Base-by-base conservation (phyloP, 371 early-diverging fungal species). In the Mortierella sp. region DNA sequence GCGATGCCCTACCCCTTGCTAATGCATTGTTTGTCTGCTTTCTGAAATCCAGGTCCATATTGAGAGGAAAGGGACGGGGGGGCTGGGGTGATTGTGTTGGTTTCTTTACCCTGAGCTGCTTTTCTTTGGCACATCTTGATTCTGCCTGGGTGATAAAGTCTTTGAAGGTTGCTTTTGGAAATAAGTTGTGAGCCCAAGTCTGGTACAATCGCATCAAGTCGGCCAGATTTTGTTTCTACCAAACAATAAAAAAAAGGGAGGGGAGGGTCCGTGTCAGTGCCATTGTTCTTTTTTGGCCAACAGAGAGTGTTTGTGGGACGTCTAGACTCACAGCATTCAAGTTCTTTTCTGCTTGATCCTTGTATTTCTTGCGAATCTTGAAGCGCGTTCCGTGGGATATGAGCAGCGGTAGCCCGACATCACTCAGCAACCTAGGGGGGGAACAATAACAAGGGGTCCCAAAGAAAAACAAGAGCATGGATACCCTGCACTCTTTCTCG, bases 101-200 rank as follows among this genome's bases (percentile, higher is more conserved):
- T 27, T 7, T 24, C 22, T 39, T 16, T 64, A 76, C 76, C 60
- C 31, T 76, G 52, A 76, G 49, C 22, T 64, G 68, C 21, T 46
- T 64, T 17, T 73, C 73, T 9, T 44, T 63, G 46, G 34, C 34
- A 34, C 69, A 68, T 49, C 50, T 68, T 31, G 58, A 22, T 29
- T 76, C 76, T 1, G 76, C 61, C 27, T 34, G 57, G 2, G 22
- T 12, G 31, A 76, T 68, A 46, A 76, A 76, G 27, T 76, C 76
- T 4, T 45, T 60, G 29, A 76, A 60, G 1, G 57, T 76, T 0
- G 76, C 29, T 40, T 76, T 76, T 13, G 76, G 76, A 24, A 76
- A 76, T 24, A 76, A 19, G 45, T 68, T 68, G 37, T 76, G 69
- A 0, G 61, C 76, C 76, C 76, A 76, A 10, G 69, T 76, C 39